Base-by-base conservation (phyloP, 306 rosid genomes). In the Chamaecrista fasciculata region DNA sequence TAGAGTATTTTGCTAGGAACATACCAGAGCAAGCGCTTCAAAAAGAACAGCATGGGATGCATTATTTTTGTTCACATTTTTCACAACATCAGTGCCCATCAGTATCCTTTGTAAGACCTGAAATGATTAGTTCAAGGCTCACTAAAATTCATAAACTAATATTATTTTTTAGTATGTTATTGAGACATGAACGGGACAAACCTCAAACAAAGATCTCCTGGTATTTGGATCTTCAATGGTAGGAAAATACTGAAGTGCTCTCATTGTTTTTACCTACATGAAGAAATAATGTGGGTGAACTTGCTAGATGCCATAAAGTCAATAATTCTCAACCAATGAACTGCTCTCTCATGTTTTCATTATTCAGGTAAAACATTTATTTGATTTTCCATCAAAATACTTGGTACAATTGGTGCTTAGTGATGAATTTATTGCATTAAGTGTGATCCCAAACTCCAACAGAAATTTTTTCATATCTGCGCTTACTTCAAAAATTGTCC, bases 41-140 rank as follows among this genome's bases (percentile, higher is more conserved):
- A 95, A 95, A 68, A 95, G 97, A 85, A 95, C 99, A 64, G 99
- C 99, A 73, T 95, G 97, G 9, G 99, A 95, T 49, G 99, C 99
- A 73, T 95, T 95, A 75, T 95, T 95, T 84, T 95, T 95, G 84
- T 95, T 95, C 56, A 95, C 99, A 83, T 95, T 95, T 80, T 95
- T 95, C 72, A 95, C 99, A 80, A 95, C 99, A 87, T 95, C 99
- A 6, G 97, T 95, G 51, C 99, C 99, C 99, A 95, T 95, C 84
- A 95, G 68, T 82, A 95, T 87, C 84, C 97, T 82, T 86, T 95
- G 99, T 72, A 95, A 82, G 77, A 95, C 99, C 97, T 91, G 99
- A 82, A 85, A 83, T 47, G 46, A 58, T 59, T 9, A 50, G 66
- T 66, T 66, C 74, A 70, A 73, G 70, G 62, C 64, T 86, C 66